Percentiles rank a stretch among this genome's conserved stretches.
phyloP scores from a whole-genome alignment of 805 yeast genomes.

The Grigorovia jiainica region DNA sequence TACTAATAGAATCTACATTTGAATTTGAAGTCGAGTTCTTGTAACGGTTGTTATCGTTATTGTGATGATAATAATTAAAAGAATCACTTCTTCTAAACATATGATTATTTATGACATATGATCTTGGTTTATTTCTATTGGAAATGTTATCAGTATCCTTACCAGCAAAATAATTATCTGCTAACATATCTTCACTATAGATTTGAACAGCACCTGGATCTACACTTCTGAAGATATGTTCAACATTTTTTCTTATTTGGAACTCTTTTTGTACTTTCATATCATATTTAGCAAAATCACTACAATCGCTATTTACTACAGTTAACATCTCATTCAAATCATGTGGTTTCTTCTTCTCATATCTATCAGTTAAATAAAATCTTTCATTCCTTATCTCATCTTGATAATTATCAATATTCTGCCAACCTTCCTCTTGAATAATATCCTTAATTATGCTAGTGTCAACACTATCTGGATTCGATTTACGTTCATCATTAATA shows the following conservation, averaged over 20 bases:
- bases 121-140: background rate
- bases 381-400: slow-evolving; percentile 13
- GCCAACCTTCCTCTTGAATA: slow-evolving; percentile 12
- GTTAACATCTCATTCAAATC: slow-evolving; percentile 1
- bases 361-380: slow-evolving; percentile 17
- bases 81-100: background rate
- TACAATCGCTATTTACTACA: slow-evolving; percentile 3
- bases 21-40: background rate
- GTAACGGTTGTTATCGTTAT: no score
- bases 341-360: slow-evolving; percentile 5
- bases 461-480: slow-evolving; percentile 7
- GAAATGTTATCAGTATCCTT: slow-evolving; percentile 1
- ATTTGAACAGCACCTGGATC: slow-evolving; percentile 14
- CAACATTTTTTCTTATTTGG: slow-evolving; percentile 22
- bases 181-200: slow-evolving; percentile 10
- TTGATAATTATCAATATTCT: slow-evolving; percentile 11
- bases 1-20: background rate
- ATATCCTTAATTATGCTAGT: slow-evolving; percentile 10
- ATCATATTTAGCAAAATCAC: slow-evolving; percentile 30
- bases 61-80: background rate
- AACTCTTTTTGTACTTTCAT: slow-evolving; percentile 28
- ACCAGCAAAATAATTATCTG: slow-evolving; percentile 11
- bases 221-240: slow-evolving; percentile 10
- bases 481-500: background rate
- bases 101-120: background rate